Base-by-base conservation (phyloP, 768 basidiomycete species). In the Suillus tomentosus region DNA sequence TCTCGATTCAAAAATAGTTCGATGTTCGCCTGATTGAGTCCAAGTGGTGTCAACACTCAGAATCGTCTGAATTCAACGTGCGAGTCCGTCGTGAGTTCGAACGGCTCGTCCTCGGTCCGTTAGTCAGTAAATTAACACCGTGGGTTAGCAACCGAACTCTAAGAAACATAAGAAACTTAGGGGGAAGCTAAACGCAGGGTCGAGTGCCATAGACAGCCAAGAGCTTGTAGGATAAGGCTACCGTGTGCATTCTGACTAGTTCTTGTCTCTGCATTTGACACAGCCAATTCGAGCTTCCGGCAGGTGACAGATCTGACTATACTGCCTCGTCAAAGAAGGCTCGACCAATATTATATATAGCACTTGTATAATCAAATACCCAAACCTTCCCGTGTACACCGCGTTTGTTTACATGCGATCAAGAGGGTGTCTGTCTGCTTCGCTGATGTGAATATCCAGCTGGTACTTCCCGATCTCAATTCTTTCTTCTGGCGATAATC, bases 341-440 rank as follows among this genome's bases (percentile, higher is more conserved):
- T 42, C 11, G 34, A 3, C 34, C 53, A 19, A n/a, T 54, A 54
- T 54, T 19, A 58, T 27, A 58, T 58, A 58, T 42, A 27, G 56
- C 15, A 24, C 22, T 31, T 27, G 57, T 27, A 66, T 65, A 62
- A 70, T 74, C 65, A 74, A 67, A 72, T 72, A 43, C 14, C 13
- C 48, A 65, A 64, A 72, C 65, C 47, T 71, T 73, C 59, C 60
- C 7, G 27, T 37, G 60, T 31, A 3, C 34, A 24, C 27, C 10
- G 27, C 9, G 7, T 50, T 62, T 40, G 31, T 51, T 51, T 78
- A 91, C 66, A 90, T 85, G 67, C 91, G 81, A 62, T 81, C 77
- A 58, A 96, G 78, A 7, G 95, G 95, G 78, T 96, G 89, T 60
- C 70, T 76, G 74, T 97, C 95, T 60, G 78, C 78, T 67, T 82